Conservation (phyloP, 2,329 filamentous ascomycete genomes). For the Colletotrichum chrysophilum region DNA sequence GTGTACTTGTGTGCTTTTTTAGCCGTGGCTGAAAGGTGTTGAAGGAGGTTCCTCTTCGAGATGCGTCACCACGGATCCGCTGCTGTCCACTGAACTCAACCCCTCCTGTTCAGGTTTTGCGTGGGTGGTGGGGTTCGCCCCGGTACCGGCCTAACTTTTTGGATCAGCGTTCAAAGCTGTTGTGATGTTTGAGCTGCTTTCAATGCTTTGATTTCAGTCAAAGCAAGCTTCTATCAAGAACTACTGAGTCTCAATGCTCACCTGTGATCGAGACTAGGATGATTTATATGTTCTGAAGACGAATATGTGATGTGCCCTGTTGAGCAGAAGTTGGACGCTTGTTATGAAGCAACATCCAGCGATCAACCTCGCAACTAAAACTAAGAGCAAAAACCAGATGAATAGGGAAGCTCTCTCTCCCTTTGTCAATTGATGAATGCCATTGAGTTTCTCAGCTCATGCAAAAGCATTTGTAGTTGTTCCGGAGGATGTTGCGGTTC, state of each 20-base stretch:
- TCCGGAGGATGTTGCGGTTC: background rate
- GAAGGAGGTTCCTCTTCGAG: background rate
- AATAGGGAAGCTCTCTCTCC: background rate
- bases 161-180: background rate
- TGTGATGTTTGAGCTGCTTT: background rate
- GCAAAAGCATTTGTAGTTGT: background rate
- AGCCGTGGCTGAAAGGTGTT: background rate
- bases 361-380: background rate
- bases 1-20: background rate
- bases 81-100: background rate
- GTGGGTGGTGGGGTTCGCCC: slow-evolving; percentile 17
- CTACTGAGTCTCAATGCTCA: background rate
- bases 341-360: background rate
- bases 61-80: background rate
- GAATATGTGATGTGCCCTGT: background rate
- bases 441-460: background rate
- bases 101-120: slow-evolving; percentile 18
- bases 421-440: background rate
- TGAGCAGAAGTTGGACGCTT: background rate
- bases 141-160: slow-evolving; percentile 13
- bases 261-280: background rate
- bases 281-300: background rate
- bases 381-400: background rate
- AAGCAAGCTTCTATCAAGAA: background rate
- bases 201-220: background rate